Percentiles rank a stretch among this genome's conserved stretches.
phyloP scores from a whole-genome alignment of 768 basidiomycete species.

The Hydnomerulius pinastri region DNA sequence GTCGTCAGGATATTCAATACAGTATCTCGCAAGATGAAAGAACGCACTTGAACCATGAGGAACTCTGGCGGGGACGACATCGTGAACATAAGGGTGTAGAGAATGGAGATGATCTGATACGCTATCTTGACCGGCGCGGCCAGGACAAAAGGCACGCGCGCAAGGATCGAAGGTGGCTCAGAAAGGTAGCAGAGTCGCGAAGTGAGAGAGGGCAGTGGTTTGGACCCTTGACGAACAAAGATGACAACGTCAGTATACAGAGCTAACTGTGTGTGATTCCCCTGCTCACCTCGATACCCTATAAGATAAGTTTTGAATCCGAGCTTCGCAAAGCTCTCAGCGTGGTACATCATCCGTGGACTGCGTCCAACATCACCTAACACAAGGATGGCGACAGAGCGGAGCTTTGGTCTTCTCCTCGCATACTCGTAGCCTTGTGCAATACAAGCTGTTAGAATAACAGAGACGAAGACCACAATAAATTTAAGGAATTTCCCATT shows the following conservation, averaged over 20 bases:
- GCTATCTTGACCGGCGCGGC: slow-evolving; percentile 81
- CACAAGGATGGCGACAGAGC: slow-evolving; percentile 87
- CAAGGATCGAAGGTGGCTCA: slow-evolving; percentile 57
- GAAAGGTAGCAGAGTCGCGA: slow-evolving; percentile 68
- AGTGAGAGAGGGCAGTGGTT: slow-evolving; percentile 72
- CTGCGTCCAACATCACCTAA: slow-evolving; percentile 95
- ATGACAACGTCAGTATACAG: slow-evolving; percentile 2
- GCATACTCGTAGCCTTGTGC: slow-evolving; percentile 19
- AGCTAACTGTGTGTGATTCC: too few species aligned
- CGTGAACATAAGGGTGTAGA: slow-evolving; percentile 59
- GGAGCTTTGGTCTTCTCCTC: slow-evolving; percentile 37
- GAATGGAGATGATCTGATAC: slow-evolving; percentile 64
- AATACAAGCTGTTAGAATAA: slow-evolving; percentile 15
- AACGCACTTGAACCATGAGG: slow-evolving; percentile 84
- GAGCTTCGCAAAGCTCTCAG: slow-evolving; percentile 84
- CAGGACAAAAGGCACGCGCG: slow-evolving; percentile 61
- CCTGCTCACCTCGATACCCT: slow-evolving; percentile 75
- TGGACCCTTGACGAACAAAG: slow-evolving; percentile 55
- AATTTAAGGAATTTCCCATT: slow-evolving; percentile 3
- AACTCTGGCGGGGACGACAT: slow-evolving; percentile 75
- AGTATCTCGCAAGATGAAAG: neutral
- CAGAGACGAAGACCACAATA: slow-evolving; percentile 8
- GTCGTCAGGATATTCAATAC: neutral
- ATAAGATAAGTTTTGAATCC: slow-evolving; percentile 79
- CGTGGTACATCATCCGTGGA: slow-evolving; percentile 99